Percentiles rank a stretch among this genome's conserved stretches.
Evolutionary conservation across 2,329 filamentous ascomycete genomes (phyloP).

Genomic region (Trichoderma sp.): DNA sequence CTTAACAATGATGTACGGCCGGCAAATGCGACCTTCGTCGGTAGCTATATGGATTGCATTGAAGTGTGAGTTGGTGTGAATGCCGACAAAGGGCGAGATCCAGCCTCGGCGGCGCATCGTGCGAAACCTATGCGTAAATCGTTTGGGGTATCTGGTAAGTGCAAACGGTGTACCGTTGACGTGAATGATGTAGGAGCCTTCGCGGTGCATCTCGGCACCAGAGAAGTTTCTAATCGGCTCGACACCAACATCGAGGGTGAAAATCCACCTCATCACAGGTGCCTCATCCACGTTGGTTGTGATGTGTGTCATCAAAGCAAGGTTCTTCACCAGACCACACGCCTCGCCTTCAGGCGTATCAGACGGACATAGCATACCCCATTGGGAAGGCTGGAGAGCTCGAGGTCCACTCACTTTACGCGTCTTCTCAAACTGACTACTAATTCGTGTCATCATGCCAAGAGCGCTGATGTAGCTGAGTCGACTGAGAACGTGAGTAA

Average conservation of each 20-base stretch:
- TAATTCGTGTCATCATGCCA: constrained; percentile 99
- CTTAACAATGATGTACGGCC: constrained; percentile 93
- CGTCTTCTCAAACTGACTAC: constrained; percentile 98
- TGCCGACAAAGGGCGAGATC: constrained; percentile 94
- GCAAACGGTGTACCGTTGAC: constrained; percentile 95
- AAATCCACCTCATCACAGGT: constrained; percentile 81
- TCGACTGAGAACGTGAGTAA: constrained; percentile 92
- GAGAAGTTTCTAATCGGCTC: constrained; percentile 66
- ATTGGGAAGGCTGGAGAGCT: constrained; percentile 94
- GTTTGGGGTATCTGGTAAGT: constrained; percentile 78
- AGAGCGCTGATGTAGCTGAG: constrained; percentile 95
- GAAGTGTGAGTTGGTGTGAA: constrained; percentile 92
- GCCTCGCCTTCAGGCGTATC: constrained; percentile 98
- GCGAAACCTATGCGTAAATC: constrained; percentile 81
- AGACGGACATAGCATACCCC: constrained; percentile 95
- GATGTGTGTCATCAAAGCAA: constrained; percentile 98
- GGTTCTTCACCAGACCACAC: constrained; percentile 94
- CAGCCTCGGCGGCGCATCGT: constrained; percentile 83
- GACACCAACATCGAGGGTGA: constrained; percentile 80
- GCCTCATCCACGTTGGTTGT: constrained; percentile 94
- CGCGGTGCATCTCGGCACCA: constrained; percentile 81
- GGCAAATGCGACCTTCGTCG: constrained; percentile 93
- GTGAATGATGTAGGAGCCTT: constrained; percentile 84
- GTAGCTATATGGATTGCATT: constrained; percentile 92
- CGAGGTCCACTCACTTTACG: constrained; percentile 93